phyloP scores from a whole-genome alignment of 305 asterid genomes.

The Fraxinus dipetala region DNA sequence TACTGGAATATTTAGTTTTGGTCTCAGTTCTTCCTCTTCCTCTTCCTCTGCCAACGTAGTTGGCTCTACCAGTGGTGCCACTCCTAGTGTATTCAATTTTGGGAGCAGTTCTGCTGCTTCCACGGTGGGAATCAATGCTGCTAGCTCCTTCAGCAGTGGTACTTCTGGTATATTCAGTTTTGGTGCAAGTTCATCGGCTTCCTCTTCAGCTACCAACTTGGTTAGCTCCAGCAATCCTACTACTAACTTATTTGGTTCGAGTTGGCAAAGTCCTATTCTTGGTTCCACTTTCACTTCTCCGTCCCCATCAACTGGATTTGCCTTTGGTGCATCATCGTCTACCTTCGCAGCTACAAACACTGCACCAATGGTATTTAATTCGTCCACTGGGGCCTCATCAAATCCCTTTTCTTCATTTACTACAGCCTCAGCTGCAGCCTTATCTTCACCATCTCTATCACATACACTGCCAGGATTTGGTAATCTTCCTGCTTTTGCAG shows the following conservation, averaged over 20 bases:
- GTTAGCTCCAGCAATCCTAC: constrained; percentile 33
- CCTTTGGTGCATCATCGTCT: constrained; percentile 53
- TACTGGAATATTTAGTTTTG: constrained; percentile 38
- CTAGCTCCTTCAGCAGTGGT: constrained; percentile 36
- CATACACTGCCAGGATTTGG: constrained; percentile 44
- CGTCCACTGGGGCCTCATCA: constrained; percentile 34
- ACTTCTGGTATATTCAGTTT: constrained; percentile 35
- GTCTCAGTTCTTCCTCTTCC: constrained; percentile 31
- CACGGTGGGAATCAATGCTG: constrained; percentile 31
- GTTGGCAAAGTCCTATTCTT: constrained; percentile 40
- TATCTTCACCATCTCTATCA: constrained; percentile 25
- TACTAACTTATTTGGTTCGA: constrained; percentile 40
- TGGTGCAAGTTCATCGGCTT: constrained; percentile 39
- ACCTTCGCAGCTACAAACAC: constrained; percentile 36
- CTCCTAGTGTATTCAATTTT: constrained; percentile 25
- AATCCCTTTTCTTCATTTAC: constrained; percentile 40
- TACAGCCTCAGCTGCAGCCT: constrained; percentile 34
- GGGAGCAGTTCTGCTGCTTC: constrained; percentile 40
- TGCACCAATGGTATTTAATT: constrained; percentile 36
- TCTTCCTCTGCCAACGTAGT: constrained; percentile 21
- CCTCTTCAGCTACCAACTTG: constrained; percentile 32
- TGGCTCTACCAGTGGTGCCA: constrained; percentile 27
- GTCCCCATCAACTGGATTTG: constrained; percentile 48
- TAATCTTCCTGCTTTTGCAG: constrained; percentile 34
- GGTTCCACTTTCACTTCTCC: constrained; percentile 44